Evolutionary conservation across 2,329 filamentous ascomycete genomes (phyloP).

Genomic region (Curvularia sp.): DNA sequence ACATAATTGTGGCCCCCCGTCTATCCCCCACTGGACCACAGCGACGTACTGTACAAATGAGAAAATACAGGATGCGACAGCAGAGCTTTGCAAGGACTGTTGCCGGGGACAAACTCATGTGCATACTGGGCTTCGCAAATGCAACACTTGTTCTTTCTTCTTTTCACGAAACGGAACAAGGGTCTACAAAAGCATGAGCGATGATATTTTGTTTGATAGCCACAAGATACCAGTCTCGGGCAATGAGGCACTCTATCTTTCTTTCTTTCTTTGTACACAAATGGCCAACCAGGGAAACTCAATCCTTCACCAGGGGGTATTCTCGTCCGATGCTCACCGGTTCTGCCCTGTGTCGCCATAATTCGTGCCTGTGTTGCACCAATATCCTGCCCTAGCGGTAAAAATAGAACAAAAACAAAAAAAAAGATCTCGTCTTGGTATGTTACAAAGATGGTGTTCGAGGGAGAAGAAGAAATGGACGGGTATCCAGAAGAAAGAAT

Average conservation of each 20-base stretch:
- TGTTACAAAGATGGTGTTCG: conserved; percentile 16
- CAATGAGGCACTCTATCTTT: conserved; percentile 1
- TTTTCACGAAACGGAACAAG: background rate
- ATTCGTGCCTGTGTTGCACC: conserved; percentile 11
- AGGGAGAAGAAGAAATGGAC: conserved; percentile 16
- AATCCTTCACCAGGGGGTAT: conserved; percentile 14
- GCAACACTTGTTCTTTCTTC: no score
- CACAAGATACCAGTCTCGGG: conserved; percentile 8
- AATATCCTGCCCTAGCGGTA: background rate
- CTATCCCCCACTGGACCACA: background rate
- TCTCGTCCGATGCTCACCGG: conserved; percentile 7
- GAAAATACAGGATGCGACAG: no score
- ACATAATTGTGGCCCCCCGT: background rate
- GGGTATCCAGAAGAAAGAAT: conserved; percentile 29
- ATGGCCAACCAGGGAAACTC: conserved; percentile 7
- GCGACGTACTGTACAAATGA: no score
- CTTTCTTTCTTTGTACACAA: conserved; percentile 9
- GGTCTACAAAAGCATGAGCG: background rate
- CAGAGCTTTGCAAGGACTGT: no score
- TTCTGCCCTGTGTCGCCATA: conserved; percentile 6
- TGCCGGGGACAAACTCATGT: background rate
- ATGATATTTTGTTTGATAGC: background rate
- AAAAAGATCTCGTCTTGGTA: conserved; percentile 10
- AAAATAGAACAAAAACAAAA: conserved; percentile 3
- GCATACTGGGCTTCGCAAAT: background rate